Evolutionary conservation across 2,329 filamentous ascomycete genomes (phyloP).

Genomic region (Colletotrichum filicis): DNA sequence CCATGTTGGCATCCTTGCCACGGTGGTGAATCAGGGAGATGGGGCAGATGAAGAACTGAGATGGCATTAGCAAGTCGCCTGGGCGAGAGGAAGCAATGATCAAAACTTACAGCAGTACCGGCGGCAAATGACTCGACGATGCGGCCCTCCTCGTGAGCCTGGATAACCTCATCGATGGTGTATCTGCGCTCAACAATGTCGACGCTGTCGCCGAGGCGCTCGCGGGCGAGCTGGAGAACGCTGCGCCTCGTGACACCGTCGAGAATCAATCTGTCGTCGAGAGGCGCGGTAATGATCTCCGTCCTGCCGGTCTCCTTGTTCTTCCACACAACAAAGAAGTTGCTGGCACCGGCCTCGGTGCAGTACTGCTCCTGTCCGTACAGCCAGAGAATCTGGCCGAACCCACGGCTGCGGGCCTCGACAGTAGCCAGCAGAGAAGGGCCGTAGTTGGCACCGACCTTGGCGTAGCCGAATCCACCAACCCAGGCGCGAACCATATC

Average conservation of each 20-base stretch:
- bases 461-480: conserved; percentile 91
- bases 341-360: conserved; percentile 91
- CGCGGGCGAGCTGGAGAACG: conserved; percentile 77
- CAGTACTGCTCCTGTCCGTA: conserved; percentile 82
- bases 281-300: conserved; percentile 84
- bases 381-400: conserved; percentile 93
- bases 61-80: conserved; percentile 33
- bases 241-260: conserved; percentile 89
- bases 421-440: conserved; percentile 82
- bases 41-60: conserved; percentile 76
- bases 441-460: conserved; percentile 94
- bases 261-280: conserved; percentile 86
- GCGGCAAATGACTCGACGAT: conserved; percentile 87
- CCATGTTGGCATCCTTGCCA: conserved; percentile 70
- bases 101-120: conserved; percentile 79
- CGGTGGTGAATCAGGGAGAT: conserved; percentile 76
- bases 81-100: background rate
- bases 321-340: conserved; percentile 90
- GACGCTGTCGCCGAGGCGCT: conserved; percentile 67
- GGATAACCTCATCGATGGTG: conserved; percentile 80
- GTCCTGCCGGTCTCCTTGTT: conserved; percentile 67
- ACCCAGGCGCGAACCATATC: conserved; percentile 93
- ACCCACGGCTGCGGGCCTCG: conserved; percentile 79
- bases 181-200: conserved; percentile 86
- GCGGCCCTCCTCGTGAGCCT: conserved; percentile 79